Percentiles rank a stretch among this genome's conserved stretches.
Evolutionary conservation across 2,329 filamentous ascomycete species (phyloP).

Genomic region (Grosmannia penicillata): DNA sequence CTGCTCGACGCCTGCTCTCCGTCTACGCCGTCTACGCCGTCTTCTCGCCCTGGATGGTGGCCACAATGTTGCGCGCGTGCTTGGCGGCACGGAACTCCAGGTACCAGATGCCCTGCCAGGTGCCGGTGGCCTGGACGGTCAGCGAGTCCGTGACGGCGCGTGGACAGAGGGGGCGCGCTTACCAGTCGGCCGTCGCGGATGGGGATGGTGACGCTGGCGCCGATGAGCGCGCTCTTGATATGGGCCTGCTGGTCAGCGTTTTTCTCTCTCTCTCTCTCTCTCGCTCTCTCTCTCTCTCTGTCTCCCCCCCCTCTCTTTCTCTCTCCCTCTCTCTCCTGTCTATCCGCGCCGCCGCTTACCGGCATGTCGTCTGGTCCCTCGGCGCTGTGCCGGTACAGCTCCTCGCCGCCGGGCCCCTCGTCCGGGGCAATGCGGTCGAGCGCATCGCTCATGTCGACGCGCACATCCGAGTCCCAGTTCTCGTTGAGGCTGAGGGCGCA

Average conservation of each 20-base stretch:
- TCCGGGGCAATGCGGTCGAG: conserved; percentile 81
- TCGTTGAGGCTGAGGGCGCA: conserved; percentile 88
- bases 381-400: conserved; percentile 68
- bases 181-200: conserved; percentile 74
- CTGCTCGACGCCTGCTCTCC: too few species aligned
- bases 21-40: too few species aligned
- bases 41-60: conserved; percentile 86
- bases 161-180: too few species aligned
- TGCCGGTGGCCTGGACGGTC: conserved; percentile 38
- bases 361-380: conserved; percentile 95
- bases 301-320: background rate
- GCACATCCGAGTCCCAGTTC: conserved; percentile 77
- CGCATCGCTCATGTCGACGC: conserved; percentile 84
- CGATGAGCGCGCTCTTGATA: conserved; percentile 80
- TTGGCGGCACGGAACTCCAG: conserved; percentile 69
- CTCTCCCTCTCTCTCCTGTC: background rate
- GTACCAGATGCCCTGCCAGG: conserved; percentile 88
- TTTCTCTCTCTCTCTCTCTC: too few species aligned
- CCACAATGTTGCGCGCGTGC: conserved; percentile 71
- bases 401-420: conserved; percentile 52
- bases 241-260: conserved; percentile 45
- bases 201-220: conserved; percentile 79
- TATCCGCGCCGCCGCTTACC: conserved; percentile 22
- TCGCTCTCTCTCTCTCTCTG: background rate
- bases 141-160: too few species aligned